These are phyloP conservation scores for Microglena sp. DNA, from an alignment of 139 green algal genomes.

Conservation along the genomic window DNA sequence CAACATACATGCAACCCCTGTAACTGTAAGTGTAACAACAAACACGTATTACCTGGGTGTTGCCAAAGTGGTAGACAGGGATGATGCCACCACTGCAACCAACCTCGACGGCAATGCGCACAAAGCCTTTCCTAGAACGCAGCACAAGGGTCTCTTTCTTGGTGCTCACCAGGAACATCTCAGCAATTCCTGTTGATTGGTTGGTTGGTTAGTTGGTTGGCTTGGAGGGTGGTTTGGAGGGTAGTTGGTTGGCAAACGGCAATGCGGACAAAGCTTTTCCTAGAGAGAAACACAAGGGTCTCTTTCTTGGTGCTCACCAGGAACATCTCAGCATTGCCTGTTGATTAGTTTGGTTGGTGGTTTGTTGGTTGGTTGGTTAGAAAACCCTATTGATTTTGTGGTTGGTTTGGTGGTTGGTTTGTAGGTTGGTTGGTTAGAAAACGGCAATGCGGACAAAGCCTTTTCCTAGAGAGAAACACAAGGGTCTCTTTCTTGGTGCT, in stretches of 20 bases:
- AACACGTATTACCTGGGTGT: background rate
- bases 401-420: too few species aligned
- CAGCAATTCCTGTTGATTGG: too few species aligned
- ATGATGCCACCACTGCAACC: constrained; percentile 9
- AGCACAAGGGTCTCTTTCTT: constrained; percentile 19
- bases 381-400: constrained; percentile 4
- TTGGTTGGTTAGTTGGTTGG: too few species aligned
- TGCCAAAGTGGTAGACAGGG: constrained; percentile 10
- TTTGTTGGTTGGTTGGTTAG: background rate
- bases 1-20: too few species aligned
- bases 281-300: constrained; percentile 13
- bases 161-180: constrained; percentile 7
- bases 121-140: constrained; percentile 20
- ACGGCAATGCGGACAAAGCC: constrained; percentile 22
- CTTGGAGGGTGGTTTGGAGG: too few species aligned
- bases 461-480: constrained; percentile 19
- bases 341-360: too few species aligned
- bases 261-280: constrained; percentile 24
- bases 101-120: constrained; percentile 21
- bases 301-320: constrained; percentile 6
- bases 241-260: constrained; percentile 6
- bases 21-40: too few species aligned
- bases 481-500: constrained; percentile 12
- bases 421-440: background rate
- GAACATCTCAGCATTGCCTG: constrained; percentile 7